phyloP scores from a whole-genome alignment of 108 stramenopile species.

The Nitzschia inconspicua region DNA sequence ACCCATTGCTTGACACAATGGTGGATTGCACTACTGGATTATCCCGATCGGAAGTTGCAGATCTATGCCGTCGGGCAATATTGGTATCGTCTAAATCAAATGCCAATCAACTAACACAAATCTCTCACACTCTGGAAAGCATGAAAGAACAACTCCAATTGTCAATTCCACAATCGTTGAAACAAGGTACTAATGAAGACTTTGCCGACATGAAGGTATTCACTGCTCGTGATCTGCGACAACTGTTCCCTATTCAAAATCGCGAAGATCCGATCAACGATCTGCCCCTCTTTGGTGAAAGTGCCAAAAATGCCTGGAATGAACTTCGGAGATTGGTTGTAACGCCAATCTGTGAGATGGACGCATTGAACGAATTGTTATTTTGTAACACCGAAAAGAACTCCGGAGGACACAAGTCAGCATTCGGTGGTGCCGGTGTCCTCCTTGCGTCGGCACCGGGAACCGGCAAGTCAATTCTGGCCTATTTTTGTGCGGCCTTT shows the following conservation, averaged over 20 bases:
- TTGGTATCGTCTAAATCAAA: constrained; percentile 5
- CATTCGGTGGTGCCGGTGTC: constrained; percentile 69
- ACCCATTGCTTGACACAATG: constrained; percentile 32
- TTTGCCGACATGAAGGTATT: constrained; percentile 73
- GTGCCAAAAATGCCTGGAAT: constrained; percentile 49
- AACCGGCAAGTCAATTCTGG: constrained; percentile 67
- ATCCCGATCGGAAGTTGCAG: constrained; percentile 58
- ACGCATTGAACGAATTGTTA: constrained; percentile 47
- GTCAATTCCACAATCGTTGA: constrained; percentile 55
- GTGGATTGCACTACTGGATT: constrained; percentile 49
- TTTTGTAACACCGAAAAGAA: constrained; percentile 13
- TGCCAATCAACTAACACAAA: neutral
- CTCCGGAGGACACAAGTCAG: constrained; percentile 14
- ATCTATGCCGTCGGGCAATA: constrained; percentile 56
- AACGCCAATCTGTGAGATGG: constrained; percentile 63
- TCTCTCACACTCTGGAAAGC: neutral
- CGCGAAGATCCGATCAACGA: neutral
- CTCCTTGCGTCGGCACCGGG: constrained; percentile 69
- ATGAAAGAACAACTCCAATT: constrained; percentile 45
- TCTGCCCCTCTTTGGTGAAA: constrained; percentile 54
- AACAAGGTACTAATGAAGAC: constrained; percentile 50
- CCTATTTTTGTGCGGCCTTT: constrained; percentile 54
- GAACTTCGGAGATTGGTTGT: constrained; percentile 66
- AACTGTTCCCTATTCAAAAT: constrained; percentile 11
- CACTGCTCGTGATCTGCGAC: constrained; percentile 51